Evolutionary conservation across 306 rosid genomes (phyloP).

Genomic region (Cicer yamashitae): DNA sequence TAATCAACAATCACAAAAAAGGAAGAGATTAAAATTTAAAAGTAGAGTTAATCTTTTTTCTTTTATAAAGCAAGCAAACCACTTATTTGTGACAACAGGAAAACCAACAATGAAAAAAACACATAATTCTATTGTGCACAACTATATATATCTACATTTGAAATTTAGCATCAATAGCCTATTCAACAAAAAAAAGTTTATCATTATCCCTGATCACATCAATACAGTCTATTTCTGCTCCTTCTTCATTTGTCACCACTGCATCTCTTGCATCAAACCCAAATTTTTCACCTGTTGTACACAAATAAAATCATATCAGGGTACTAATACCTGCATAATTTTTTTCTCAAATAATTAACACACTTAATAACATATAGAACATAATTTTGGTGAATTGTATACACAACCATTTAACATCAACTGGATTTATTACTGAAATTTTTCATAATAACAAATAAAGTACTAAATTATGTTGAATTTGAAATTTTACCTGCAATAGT

Average conservation of each 20-base stretch:
- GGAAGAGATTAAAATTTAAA: too few relatives aligned
- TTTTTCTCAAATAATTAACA: constrained; percentile 7
- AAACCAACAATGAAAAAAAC: not conserved
- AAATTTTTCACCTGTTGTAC: constrained; percentile 68
- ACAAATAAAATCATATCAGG: constrained; percentile 15
- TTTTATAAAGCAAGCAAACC: not conserved
- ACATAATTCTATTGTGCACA: not conserved
- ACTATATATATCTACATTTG: constrained; percentile 40
- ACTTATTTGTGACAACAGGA: not conserved
- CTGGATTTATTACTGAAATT: not conserved
- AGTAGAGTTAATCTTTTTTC: not conserved
- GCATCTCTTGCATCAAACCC: constrained; percentile 62
- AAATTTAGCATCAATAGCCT: constrained; percentile 35
- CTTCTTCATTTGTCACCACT: constrained; percentile 71
- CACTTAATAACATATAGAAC: not conserved
- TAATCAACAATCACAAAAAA: too few relatives aligned
- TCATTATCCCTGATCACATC: constrained; percentile 91
- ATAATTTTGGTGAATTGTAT: not conserved
- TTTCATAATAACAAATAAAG: not conserved
- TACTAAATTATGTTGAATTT: constrained; percentile 8
- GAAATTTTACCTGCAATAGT: constrained; percentile 68
- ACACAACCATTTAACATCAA: constrained; percentile 5
- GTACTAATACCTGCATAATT: not conserved
- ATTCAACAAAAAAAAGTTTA: constrained; percentile 64
- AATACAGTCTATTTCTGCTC: constrained; percentile 74